phyloP scores from a whole-genome alignment of 176 grass and related monocot species.

The Poa annua region DNA sequence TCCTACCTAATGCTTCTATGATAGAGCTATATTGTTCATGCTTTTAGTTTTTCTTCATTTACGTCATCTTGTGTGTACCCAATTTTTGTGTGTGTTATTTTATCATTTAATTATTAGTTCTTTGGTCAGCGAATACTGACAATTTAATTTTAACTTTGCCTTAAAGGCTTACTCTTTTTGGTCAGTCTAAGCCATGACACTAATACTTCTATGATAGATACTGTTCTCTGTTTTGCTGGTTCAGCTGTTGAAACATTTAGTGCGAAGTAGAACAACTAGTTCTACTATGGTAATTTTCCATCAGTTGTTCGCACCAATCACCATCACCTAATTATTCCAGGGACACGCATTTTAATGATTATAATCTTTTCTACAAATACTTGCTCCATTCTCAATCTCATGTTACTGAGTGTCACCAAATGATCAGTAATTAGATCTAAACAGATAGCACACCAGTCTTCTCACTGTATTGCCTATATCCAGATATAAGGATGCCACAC shows the following conservation, averaged over 20 bases:
- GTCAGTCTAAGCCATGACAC: background rate
- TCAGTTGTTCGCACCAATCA: background rate
- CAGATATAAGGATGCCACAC: background rate
- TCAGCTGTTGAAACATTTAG: background rate
- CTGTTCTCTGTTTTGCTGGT: background rate
- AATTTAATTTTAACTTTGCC: background rate
- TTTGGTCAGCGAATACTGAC: background rate
- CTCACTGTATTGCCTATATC: conserved; percentile 18
- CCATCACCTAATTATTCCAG: background rate
- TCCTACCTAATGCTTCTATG: background rate
- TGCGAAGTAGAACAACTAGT: conserved; percentile 2
- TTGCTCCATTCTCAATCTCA: background rate
- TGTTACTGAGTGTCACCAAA: background rate
- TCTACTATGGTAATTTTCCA: background rate
- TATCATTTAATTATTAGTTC: background rate
- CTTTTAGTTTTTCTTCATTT: background rate
- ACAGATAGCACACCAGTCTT: background rate
- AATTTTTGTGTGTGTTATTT: conserved; percentile 7
- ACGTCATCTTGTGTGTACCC: background rate
- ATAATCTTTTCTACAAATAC: background rate
- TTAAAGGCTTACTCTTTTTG: conserved; percentile 4
- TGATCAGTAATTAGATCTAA: conserved; percentile 19
- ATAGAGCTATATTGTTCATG: background rate
- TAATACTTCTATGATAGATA: background rate
- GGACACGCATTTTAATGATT: background rate